Conservation (phyloP, 2,329 filamentous ascomycete genomes). For the Orbilia blumenaviensis region DNA sequence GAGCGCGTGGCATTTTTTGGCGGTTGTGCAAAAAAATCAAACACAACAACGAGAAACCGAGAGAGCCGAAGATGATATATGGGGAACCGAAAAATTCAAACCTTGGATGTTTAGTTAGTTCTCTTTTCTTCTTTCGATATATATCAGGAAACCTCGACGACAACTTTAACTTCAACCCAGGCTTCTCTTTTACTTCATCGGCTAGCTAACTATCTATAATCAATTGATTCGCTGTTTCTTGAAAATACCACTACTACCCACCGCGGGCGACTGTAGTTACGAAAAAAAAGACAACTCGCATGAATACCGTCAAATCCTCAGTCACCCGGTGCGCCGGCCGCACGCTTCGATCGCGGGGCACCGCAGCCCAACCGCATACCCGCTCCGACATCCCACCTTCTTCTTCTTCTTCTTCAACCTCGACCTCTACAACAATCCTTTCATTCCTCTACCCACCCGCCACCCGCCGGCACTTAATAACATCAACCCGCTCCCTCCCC, state of each 20-base stretch:
- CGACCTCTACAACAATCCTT: constrained; percentile 12
- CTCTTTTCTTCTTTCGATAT: no score
- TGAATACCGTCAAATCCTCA: constrained; percentile 31
- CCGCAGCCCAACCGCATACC: not conserved
- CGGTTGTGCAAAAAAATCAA: not conserved
- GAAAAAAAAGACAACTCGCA: not conserved
- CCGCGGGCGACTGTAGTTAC: no score
- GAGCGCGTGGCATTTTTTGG: constrained; percentile 1
- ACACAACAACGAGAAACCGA: not conserved
- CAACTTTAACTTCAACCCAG: not conserved
- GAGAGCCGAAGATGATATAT: no score
- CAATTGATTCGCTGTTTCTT: no score
- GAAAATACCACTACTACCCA: no score
- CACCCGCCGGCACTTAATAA: constrained; percentile 5
- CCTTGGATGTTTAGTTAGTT: not conserved
- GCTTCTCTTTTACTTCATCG: no score
- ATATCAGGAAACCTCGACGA: not conserved
- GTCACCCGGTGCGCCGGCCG: constrained; percentile 32
- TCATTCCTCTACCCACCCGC: constrained; percentile 36
- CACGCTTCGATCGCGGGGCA: constrained; percentile 24
- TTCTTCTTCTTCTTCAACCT: no score
- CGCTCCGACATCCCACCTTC: no score
- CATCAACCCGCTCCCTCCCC: not conserved
- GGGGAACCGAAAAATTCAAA: not conserved
- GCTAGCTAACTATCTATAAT: no score